Base-by-base conservation (phyloP, 2,329 filamentous ascomycete species). In the Epichloe brachyelytri region DNA sequence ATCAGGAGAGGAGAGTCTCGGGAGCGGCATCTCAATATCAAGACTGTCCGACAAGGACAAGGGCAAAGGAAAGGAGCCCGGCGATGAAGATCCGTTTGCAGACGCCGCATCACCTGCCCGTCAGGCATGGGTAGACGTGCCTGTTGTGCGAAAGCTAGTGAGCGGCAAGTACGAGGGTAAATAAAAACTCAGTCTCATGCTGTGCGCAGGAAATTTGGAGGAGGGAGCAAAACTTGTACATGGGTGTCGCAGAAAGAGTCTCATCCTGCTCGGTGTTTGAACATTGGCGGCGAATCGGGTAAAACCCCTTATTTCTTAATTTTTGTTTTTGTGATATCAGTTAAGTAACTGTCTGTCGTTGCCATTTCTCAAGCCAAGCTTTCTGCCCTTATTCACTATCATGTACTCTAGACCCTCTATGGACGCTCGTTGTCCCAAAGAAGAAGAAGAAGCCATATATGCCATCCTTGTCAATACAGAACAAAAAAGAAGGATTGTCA, bases 101-200 rank as follows among this genome's bases (percentile, higher is more conserved):
- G 86, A 73, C 26, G 63, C 68, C 46, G 47, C 39, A 15, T 57
- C 57, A 51, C 53, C 56, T 26, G 46, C 57, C 14, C 59, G 68
- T 54, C 66, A 65, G 53, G 61, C 58, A 34, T 95, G 88, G 88
- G 76, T 77, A 30, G 77, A 81, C 40, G 77, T 94, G 38, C 78
- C 80, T 11, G 73, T 78, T 5, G 69, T 75, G 50, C 79, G 79
- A 66, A 90, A 83, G 68, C 65, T 93, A 57, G 75, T 86, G 22
- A 83, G 80, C 62, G 88, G 87, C 45, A 86, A 83, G 68, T 95
- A 93, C 65, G 79, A 86, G 59, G 78, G 79, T 43, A 65, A 55
- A 44, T 60, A 49, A 45, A 45, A 14, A 30, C 1, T 1, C 20
- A 8, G 19, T 20, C 20, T 15, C 19, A 30, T 44, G 12, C 6